Evolutionary conservation across 495 filamentous ascomycete species (phyloP).

Genomic region (Trichocladium uniseriatum): DNA sequence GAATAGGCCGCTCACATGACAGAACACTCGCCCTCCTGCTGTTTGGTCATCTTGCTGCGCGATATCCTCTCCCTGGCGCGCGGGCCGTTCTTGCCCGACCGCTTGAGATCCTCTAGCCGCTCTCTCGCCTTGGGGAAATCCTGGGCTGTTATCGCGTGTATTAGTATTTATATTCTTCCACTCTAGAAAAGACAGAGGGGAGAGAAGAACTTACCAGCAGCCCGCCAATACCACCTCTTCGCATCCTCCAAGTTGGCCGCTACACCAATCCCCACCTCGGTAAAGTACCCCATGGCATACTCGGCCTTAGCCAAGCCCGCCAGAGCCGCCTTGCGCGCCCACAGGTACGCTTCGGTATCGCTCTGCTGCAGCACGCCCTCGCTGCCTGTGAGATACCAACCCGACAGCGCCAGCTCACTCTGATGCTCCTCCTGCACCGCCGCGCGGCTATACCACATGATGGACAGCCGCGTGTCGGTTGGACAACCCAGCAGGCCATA

Average conservation of each 20-base stretch:
- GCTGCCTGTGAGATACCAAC: constrained; percentile 92
- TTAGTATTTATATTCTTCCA: no score
- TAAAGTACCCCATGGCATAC: constrained; percentile 97
- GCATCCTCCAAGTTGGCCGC: constrained; percentile 82
- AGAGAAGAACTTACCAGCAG: constrained; percentile 69
- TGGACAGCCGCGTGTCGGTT: constrained; percentile 72
- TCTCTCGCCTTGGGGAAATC: constrained; percentile 88
- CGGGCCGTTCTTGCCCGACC: constrained; percentile 56
- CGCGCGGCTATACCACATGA: constrained; percentile 87
- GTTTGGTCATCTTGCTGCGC: constrained; percentile 71
- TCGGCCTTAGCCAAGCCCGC: constrained; percentile 83
- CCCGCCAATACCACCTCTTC: constrained; percentile 96
- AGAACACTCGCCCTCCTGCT: constrained; percentile 75
- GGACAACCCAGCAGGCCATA: constrained; percentile 76
- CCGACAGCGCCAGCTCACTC: constrained; percentile 81
- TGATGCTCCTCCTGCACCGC: constrained; percentile 93
- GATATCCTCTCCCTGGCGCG: constrained; percentile 69
- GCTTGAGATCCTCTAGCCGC: constrained; percentile 84
- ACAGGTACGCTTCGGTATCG: constrained; percentile 93
- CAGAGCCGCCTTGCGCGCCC: constrained; percentile 86
- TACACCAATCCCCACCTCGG: constrained; percentile 89
- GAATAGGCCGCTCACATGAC: constrained; percentile 79
- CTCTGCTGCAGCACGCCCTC: constrained; percentile 83
- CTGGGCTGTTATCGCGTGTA: constrained; percentile 75
- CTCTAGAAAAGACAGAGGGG: not conserved